These are phyloP conservation scores for Chlamydomonas applanata DNA, from an alignment of 139 green algal species.

Conservation along the genomic window DNA sequence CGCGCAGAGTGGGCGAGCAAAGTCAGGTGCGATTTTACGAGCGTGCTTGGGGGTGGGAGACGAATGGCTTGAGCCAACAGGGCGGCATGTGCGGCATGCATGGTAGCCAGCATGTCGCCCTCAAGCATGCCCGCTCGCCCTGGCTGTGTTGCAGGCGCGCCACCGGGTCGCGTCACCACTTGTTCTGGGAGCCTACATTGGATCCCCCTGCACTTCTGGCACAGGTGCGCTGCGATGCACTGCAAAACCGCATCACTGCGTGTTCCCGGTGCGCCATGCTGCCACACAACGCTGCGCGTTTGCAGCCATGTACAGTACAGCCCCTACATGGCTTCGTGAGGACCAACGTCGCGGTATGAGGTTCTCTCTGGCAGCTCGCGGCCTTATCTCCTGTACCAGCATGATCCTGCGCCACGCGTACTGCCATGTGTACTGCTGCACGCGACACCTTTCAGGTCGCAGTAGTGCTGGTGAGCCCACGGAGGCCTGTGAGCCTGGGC, in stretches of 20 bases:
- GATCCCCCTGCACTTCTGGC: conserved; percentile 50
- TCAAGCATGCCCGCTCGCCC: neutral
- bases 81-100: neutral
- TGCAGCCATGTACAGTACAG: neutral
- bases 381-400: neutral
- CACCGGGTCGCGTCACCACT: conserved; percentile 32
- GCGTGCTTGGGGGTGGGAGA: neutral
- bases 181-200: conserved; percentile 36
- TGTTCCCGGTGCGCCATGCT: too few species aligned
- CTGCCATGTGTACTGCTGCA: too few species aligned
- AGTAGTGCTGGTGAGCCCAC: conserved; percentile 32
- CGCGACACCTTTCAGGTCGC: neutral
- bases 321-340: too few species aligned
- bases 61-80: neutral
- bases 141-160: conserved; percentile 1
- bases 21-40: conserved; percentile 30
- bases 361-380: neutral
- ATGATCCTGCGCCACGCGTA: too few species aligned
- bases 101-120: conserved; percentile 9
- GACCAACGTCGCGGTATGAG: too few species aligned
- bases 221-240: conserved; percentile 17
- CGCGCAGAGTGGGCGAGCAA: conserved; percentile 23
- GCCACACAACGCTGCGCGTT: too few species aligned
- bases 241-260: too few species aligned
- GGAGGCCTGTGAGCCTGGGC: conserved; percentile 51